Conservation (phyloP, 164 flowering plant species). For the Magnolia officinalis region DNA sequence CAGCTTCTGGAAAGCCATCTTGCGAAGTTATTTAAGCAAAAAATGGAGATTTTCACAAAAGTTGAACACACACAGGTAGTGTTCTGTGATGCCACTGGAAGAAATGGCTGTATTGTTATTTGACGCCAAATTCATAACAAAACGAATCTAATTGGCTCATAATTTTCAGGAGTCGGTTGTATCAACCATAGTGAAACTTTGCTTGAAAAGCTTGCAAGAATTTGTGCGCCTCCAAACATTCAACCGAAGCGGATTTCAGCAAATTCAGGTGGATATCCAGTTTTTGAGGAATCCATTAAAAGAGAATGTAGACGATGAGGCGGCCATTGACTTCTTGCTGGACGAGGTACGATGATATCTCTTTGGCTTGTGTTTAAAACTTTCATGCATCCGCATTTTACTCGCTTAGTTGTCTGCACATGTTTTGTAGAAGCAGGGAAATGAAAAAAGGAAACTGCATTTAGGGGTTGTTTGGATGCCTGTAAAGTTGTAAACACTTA, state of each 20-base stretch:
- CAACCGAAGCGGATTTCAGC: conserved; percentile 97
- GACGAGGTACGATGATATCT: conserved; percentile 63
- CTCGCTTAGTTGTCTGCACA: background rate
- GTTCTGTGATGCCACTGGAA: too few relatives aligned
- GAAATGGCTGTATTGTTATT: background rate
- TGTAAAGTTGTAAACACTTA: too few relatives aligned
- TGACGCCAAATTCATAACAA: background rate
- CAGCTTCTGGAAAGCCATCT: conserved; percentile 96
- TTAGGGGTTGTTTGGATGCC: too few relatives aligned
- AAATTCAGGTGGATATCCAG: conserved; percentile 93
- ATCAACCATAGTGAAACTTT: conserved; percentile 68
- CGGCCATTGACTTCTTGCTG: conserved; percentile 79
- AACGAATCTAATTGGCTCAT: conserved; percentile 8
- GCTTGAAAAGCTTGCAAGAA: conserved; percentile 92
- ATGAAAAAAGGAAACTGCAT: background rate
- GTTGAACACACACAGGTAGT: conserved; percentile 85
- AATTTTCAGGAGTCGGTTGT: conserved; percentile 74
- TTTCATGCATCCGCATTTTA: background rate
- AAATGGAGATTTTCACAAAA: conserved; percentile 95
- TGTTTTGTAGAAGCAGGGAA: background rate
- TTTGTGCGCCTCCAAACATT: conserved; percentile 89
- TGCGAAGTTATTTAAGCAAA: conserved; percentile 93
- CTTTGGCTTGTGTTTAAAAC: background rate
- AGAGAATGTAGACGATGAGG: conserved; percentile 82
- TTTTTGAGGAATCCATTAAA: conserved; percentile 68